Evolutionary conservation across 495 filamentous ascomycete genomes (phyloP), one percentile per base, ranked within the genome.

Genomic region (Aspergillus campestris): DNA sequence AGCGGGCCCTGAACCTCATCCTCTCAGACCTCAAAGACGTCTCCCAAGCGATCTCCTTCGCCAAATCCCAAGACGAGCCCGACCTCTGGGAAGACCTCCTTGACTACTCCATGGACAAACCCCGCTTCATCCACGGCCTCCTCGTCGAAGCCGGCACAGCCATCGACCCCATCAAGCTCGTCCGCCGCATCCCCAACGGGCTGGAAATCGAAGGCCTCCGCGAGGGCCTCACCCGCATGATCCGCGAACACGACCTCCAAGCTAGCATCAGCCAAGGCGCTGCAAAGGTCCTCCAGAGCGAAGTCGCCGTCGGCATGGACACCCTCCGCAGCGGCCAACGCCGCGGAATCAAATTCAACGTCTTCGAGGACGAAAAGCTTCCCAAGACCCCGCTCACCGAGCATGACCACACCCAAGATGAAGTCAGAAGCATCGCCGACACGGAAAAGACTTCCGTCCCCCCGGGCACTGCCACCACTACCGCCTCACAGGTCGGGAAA

Each of bases 61-160:
- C 89, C 39, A 95, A 95, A 62, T 82, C 87, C 38, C 89, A 95
- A 59, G 78, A 89, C 47, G 91, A 97, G 48, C 79, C 80, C 0
- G 86, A 91, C 52, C 75, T 98, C 0, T 98, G 92, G 92, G 83
- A 94, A 50, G 92, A 98, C 55, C 75, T 98, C 8, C 80, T 98
- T 14, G 79, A 89, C 47, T 96, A 96, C 67, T 84, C 80, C 15
- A 97, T 98, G 94, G 87, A 95, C 62, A 94, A 94, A 52, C 92
- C 92, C 0, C 77, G 77, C 10, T 98, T 98, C 67, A 95, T 98
- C 45, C 82, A 87, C 12, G 94, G 86, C 3, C 70, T 98, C 7
- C 78, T 98, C 2, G 87, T 95, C 50, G 88, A 96, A 63, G 90
- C 94, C 5, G 92, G 94, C 9, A 95, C 89, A 4, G 78, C 87